A percentile compares a stretch with the other conserved stretches of the same genome.
These are phyloP conservation scores for Mycena filopes DNA, from an alignment of 768 basidiomycete species.

Conservation along the genomic window DNA sequence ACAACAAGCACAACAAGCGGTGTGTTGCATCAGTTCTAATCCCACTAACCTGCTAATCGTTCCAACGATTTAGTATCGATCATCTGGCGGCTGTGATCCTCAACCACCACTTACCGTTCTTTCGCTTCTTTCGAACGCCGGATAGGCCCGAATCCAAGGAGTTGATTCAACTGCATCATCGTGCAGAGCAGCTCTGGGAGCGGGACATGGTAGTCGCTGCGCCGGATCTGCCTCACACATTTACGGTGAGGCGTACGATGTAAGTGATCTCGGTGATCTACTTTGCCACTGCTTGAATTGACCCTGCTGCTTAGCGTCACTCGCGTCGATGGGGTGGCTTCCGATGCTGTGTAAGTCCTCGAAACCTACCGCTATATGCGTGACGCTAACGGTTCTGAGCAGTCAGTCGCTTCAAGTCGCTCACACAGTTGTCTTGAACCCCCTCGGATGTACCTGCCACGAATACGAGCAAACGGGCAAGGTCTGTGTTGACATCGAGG, in stretches of 20 bases:
- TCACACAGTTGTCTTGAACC: background rate
- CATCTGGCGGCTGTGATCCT: conserved; percentile 3
- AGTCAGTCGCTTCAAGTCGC: background rate
- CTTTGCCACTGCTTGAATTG: background rate
- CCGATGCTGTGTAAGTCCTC: too few relatives aligned
- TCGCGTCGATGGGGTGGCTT: too few relatives aligned
- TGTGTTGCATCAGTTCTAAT: conserved; percentile 14
- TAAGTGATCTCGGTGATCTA: background rate
- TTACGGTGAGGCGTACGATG: background rate
- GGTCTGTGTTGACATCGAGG: background rate
- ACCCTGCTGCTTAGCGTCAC: background rate
- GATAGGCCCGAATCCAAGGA: background rate
- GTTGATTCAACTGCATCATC: background rate
- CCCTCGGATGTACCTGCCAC: background rate
- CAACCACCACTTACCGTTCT: conserved; percentile 8
- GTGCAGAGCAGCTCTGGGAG: conserved; percentile 12
- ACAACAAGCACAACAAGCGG: too few relatives aligned
- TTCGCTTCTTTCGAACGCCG: conserved; percentile 7
- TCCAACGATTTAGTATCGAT: conserved; percentile 3
- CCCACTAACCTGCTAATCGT: background rate
- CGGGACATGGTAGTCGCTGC: background rate
- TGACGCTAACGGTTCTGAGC: too few relatives aligned
- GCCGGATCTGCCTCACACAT: background rate
- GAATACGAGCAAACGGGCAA: conserved; percentile 2
- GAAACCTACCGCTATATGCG: too few relatives aligned